phyloP scores from a whole-genome alignment of 2,329 filamentous ascomycete genomes.

The Emericellopsis atlantica region DNA sequence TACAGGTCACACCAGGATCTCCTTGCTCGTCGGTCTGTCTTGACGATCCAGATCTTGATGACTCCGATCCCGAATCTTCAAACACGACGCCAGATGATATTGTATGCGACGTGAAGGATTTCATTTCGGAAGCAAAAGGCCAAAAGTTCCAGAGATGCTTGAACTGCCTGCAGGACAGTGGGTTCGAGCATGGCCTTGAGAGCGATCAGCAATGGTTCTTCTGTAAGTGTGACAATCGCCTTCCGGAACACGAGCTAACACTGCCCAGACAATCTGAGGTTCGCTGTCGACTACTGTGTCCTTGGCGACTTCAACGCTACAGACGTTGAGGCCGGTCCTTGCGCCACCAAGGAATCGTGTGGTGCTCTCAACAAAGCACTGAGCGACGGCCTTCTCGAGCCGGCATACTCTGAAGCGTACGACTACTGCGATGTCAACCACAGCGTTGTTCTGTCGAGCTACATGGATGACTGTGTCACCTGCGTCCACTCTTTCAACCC shows the following conservation, averaged over 20 bases:
- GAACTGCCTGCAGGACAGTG: constrained; percentile 38
- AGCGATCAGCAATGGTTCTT: constrained; percentile 44
- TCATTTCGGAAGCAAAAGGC: constrained; percentile 22
- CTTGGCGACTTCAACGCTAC: constrained; percentile 38
- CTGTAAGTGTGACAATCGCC: constrained; percentile 25
- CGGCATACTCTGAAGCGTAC: constrained; percentile 20
- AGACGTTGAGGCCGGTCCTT: constrained; percentile 27
- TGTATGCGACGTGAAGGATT: constrained; percentile 31
- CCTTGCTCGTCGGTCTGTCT: constrained; percentile 39
- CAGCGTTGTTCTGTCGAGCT: constrained; percentile 16
- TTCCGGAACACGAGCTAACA: not conserved
- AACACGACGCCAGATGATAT: constrained; percentile 31
- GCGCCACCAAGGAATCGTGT: constrained; percentile 37
- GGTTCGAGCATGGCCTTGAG: constrained; percentile 30
- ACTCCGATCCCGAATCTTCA: constrained; percentile 32
- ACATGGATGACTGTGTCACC: constrained; percentile 26
- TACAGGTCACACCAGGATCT: constrained; percentile 40
- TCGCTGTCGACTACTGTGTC: constrained; percentile 37
- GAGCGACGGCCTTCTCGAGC: constrained; percentile 23
- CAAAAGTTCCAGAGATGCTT: constrained; percentile 36
- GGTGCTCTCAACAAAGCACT: constrained; percentile 28
- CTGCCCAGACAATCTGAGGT: constrained; percentile 37
- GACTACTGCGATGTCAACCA: constrained; percentile 32
- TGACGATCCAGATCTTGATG: constrained; percentile 25
- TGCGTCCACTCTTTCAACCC: constrained; percentile 31